These are phyloP conservation scores for Solanum hybrid DNA, from an alignment of 305 asterid species.

Conservation along the genomic window DNA sequence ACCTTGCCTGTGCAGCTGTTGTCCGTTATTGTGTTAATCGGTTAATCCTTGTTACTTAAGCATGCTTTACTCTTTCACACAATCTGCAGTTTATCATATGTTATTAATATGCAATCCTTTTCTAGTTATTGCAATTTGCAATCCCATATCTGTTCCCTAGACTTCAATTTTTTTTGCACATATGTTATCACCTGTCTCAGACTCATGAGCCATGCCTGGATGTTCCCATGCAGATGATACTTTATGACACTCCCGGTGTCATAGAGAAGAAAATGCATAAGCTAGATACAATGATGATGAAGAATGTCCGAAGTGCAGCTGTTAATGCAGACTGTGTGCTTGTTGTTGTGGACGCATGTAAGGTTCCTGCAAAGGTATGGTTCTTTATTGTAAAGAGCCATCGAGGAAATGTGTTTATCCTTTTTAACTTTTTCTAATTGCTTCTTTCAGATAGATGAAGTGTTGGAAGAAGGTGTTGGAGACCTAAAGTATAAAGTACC, in stretches of 20 bases:
- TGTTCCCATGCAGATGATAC: conserved; percentile 66
- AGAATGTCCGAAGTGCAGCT: conserved; percentile 87
- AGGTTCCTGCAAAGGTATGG: conserved; percentile 69
- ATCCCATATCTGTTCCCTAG: neutral
- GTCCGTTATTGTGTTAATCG: neutral
- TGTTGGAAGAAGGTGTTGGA: conserved; percentile 71
- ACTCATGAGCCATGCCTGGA: neutral
- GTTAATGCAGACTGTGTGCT: conserved; percentile 85
- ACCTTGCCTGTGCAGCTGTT: neutral
- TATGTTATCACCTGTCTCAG: neutral
- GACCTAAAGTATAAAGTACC: conserved; percentile 56
- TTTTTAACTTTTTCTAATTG: conserved; percentile 3
- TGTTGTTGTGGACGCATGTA: conserved; percentile 86
- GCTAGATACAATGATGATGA: conserved; percentile 97
- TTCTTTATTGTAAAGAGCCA: neutral
- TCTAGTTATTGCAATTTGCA: neutral
- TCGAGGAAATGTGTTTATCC: neutral
- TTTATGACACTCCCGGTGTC: conserved; percentile 95
- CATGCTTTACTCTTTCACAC: neutral
- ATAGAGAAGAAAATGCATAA: conserved; percentile 96
- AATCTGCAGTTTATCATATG: neutral
- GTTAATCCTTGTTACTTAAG: neutral
- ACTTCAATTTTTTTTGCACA: neutral
- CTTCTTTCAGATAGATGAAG: conserved; percentile 62
- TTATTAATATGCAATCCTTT: neutral